phyloP scores from a whole-genome alignment of 2,329 filamentous ascomycete species.

The Ceratocystiopsis sp. region DNA sequence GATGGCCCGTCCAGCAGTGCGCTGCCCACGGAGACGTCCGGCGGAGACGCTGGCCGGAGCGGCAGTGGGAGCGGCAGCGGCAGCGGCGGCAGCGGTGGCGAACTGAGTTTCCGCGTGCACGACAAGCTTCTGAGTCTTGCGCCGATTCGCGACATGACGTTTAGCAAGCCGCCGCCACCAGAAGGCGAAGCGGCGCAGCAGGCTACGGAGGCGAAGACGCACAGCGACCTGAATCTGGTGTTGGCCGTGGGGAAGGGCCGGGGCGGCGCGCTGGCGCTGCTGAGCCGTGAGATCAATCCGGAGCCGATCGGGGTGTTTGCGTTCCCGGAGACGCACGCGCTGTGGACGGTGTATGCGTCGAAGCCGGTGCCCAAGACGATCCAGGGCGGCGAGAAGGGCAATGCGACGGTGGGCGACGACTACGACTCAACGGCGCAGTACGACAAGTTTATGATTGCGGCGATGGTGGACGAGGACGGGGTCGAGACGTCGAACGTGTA shows the following conservation, averaged over 20 bases:
- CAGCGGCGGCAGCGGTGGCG: conserved; percentile 24
- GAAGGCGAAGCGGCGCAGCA: conserved; percentile 25
- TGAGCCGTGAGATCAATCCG: conserved; percentile 66
- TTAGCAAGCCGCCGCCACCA: conserved; percentile 38
- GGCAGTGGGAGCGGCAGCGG: neutral
- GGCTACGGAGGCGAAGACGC: conserved; percentile 25
- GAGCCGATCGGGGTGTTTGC: conserved; percentile 51
- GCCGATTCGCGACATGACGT: conserved; percentile 57
- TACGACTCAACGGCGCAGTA: conserved; percentile 44
- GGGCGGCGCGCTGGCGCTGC: conserved; percentile 52
- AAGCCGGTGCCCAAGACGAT: conserved; percentile 47
- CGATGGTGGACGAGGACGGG: conserved; percentile 50
- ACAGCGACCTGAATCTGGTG: conserved; percentile 40
- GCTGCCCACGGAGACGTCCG: no score
- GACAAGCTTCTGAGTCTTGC: conserved; percentile 64
- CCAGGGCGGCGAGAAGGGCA: conserved; percentile 31
- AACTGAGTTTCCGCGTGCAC: conserved; percentile 58
- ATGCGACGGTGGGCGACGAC: conserved; percentile 32
- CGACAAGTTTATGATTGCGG: conserved; percentile 70
- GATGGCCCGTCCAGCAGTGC: conserved; percentile 16
- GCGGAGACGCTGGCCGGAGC: no score
- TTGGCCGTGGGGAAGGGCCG: conserved; percentile 46
- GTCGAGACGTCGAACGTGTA: conserved; percentile 68
- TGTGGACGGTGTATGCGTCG: conserved; percentile 66
- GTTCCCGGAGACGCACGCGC: conserved; percentile 53